Evolutionary conservation across 805 yeast genomes (phyloP).

Genomic region (Yarrowia sp.): DNA sequence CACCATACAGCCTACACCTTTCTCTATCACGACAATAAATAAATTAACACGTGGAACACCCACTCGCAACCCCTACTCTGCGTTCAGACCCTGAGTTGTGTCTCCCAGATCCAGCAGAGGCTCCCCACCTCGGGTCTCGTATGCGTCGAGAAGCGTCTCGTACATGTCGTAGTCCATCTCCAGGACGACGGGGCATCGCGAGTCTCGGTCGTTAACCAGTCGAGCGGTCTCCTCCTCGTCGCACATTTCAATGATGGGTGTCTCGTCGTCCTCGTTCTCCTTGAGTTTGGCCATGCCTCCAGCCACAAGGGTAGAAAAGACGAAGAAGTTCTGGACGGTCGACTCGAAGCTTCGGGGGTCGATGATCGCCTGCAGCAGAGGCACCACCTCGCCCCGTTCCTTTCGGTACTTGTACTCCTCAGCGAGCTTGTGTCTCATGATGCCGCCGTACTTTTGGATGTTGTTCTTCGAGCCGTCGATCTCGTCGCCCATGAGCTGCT

Average conservation of each 20-base stretch:
- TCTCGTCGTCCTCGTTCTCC: background rate
- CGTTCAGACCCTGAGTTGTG: background rate
- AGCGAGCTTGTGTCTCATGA: background rate
- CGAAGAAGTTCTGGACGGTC: slow-evolving; percentile 11
- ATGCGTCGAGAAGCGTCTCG: background rate
- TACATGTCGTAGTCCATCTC: slow-evolving; percentile 6
- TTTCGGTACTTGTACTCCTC: background rate
- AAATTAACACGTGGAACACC: too few species aligned
- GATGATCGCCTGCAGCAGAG: background rate
- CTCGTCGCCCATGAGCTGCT: background rate
- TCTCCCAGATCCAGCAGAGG: slow-evolving; percentile 11
- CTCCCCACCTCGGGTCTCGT: background rate
- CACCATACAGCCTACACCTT: too few species aligned
- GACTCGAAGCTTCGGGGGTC: slow-evolving; percentile 17
- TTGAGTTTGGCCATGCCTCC: slow-evolving; percentile 3
- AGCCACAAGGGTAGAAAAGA: slow-evolving; percentile 14
- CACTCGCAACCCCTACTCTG: background rate
- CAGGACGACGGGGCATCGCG: background rate
- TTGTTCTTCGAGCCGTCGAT: background rate
- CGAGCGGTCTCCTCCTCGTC: background rate
- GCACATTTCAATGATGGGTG: slow-evolving; percentile 4
- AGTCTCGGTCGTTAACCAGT: background rate
- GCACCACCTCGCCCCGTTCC: background rate
- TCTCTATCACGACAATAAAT: too few species aligned
- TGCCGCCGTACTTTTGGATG: background rate